Conservation (phyloP, 1,284 basidiomycete species). For the Stygiomarasmius scandens region DNA sequence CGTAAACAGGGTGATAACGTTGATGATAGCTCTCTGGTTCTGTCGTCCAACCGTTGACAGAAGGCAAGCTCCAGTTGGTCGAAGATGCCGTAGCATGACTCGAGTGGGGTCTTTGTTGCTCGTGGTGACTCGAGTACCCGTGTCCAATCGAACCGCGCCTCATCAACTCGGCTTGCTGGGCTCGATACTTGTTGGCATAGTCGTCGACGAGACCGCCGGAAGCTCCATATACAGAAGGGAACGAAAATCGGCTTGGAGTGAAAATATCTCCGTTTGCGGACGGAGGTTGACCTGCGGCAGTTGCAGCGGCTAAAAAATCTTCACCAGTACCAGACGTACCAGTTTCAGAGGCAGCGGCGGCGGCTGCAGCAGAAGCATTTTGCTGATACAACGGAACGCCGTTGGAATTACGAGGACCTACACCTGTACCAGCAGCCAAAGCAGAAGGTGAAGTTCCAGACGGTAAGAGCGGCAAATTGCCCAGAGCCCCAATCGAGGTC, state of each 20-base stretch:
- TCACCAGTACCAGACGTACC: background rate
- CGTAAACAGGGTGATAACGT: background rate
- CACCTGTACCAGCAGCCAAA: background rate
- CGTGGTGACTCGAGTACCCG: background rate
- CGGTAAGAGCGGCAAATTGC: background rate
- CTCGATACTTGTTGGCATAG: constrained; percentile 50
- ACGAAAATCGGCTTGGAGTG: background rate
- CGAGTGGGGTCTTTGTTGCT: background rate
- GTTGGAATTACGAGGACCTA: background rate
- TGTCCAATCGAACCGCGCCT: constrained; percentile 25
- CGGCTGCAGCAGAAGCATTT: background rate
- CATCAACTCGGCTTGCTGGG: constrained; percentile 45
- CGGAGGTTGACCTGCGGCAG: background rate
- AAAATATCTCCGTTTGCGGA: background rate
- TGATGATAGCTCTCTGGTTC: background rate
- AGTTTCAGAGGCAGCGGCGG: background rate
- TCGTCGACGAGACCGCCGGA: background rate
- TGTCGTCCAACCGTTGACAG: background rate
- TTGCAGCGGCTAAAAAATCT: background rate
- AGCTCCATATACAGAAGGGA: background rate
- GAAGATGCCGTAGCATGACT: background rate
- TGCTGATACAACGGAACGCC: background rate
- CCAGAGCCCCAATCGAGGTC: background rate
- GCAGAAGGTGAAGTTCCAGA: background rate
- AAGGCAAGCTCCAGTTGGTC: background rate